These are phyloP conservation scores for Leucocoprinus sp. DNA, from an alignment of 768 basidiomycete species.

Conservation along the genomic window DNA sequence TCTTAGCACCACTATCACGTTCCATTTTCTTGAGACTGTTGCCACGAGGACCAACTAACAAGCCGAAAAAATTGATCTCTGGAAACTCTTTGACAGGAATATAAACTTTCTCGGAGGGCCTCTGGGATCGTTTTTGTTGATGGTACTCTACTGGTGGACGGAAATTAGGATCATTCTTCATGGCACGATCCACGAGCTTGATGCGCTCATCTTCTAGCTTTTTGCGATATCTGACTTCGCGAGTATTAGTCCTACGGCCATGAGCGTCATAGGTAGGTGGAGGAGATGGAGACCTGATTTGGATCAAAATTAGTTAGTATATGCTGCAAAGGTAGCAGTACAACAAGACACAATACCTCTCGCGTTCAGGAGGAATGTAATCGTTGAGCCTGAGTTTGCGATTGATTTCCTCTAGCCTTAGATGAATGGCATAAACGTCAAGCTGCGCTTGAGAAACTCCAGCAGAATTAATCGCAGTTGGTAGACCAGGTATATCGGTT, in stretches of 20 bases:
- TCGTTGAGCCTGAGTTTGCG: conserved; percentile 90
- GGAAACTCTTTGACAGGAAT: conserved; percentile 99
- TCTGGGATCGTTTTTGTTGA: conserved; percentile 86
- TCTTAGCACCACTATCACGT: conserved; percentile 94
- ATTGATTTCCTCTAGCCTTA: conserved; percentile 96
- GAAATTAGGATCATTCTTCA: conserved; percentile 98
- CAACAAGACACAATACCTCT: conserved; percentile 47
- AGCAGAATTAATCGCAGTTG: conserved; percentile 87
- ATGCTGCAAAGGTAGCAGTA: conserved; percentile 16
- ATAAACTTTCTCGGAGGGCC: conserved; percentile 97
- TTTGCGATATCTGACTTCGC: conserved; percentile 96
- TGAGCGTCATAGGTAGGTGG: conserved; percentile 97
- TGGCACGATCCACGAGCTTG: conserved; percentile 87
- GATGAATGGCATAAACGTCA: conserved; percentile 95
- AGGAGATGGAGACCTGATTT: conserved; percentile 80
- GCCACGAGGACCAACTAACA: conserved; percentile 95
- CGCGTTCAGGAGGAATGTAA: conserved; percentile 90
- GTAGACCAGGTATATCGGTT: conserved; percentile 84
- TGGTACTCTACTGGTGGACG: conserved; percentile 96
- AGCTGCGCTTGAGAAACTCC: conserved; percentile 95
- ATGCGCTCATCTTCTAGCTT: conserved; percentile 91
- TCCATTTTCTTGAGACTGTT: conserved; percentile 99
- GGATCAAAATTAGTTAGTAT: conserved; percentile 15
- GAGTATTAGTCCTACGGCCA: conserved; percentile 96
- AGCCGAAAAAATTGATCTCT: conserved; percentile 99